Conservation (phyloP, 805 yeast species). For the Candida glaebosa region DNA sequence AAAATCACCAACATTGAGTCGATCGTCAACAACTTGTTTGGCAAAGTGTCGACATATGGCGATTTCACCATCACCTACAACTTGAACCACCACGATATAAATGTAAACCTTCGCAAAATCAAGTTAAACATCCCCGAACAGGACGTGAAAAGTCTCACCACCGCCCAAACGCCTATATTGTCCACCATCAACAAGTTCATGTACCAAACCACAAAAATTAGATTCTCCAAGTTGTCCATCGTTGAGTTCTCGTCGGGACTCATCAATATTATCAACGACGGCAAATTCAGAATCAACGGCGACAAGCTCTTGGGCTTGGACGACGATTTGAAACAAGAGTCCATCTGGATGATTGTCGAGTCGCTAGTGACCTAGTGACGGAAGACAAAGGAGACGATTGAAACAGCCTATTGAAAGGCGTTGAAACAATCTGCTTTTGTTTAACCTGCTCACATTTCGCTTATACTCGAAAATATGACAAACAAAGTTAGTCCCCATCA, state of each 20-base stretch:
- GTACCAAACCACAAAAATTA: slow-evolving; percentile 16
- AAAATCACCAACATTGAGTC: slow-evolving; percentile 4
- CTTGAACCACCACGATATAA: slow-evolving; percentile 7
- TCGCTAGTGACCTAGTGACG: slow-evolving; percentile 6
- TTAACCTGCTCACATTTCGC: too few species aligned
- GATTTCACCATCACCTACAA: not conserved
- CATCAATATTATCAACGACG: slow-evolving; percentile 20
- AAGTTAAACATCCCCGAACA: slow-evolving; percentile 18
- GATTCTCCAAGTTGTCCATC: slow-evolving; percentile 18
- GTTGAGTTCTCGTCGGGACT: slow-evolving; percentile 16
- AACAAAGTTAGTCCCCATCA: too few species aligned
- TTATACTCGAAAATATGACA: too few species aligned
- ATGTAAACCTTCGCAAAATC: slow-evolving; percentile 18
- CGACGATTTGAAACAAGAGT: not conserved
- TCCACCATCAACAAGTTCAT: slow-evolving; percentile 18
- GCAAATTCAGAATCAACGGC: slow-evolving; percentile 16
- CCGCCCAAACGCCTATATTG: slow-evolving; percentile 9
- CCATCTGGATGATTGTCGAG: slow-evolving; percentile 10
- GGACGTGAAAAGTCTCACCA: slow-evolving; percentile 12
- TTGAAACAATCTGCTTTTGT: too few species aligned
- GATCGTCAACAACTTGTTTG: slow-evolving; percentile 9
- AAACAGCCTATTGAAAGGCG: too few species aligned
- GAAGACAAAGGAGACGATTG: too few species aligned
- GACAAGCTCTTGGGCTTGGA: not conserved
- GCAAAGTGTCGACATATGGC: slow-evolving; percentile 6